Evolutionary conservation across 805 yeast genomes (phyloP), one percentile per base, ranked within the genome.

Genomic region (Candida ulmi): DNA sequence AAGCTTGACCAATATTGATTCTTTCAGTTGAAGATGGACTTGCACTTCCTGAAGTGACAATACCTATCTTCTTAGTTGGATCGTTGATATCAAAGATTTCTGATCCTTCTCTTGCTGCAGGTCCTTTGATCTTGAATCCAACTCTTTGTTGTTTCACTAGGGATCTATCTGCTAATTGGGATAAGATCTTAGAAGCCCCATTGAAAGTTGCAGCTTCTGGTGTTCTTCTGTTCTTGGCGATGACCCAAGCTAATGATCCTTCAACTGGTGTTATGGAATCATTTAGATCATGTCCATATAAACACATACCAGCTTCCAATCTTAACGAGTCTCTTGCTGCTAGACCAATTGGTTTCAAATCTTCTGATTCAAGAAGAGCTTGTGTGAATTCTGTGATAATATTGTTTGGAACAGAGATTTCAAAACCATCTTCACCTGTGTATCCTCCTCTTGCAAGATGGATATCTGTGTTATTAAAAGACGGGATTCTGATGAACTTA

Each of bases 381-480:
- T 73, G 64, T 33, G 93, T 78, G 49, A 93, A 77, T 2, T 72
- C 76, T 24, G 66, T 58, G 2, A 91, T 81, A 17, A 70, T 58
- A 38, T 69, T 65, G 40, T 75, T 67, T 21, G 87, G 83, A 44
- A 90, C 80, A 8, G 95, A 80, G 42, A 91, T 75, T 62, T 93
- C 99, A 61, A 93, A 91, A 2, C 99, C 99, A 60, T 93, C 99
- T 64, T 93, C 99, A 16, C 99, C 99, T 7, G 99, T 93, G 68
- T 93, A 93, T 2, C 99, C 99, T 18, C 95, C 86, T 62, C 99
- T 80, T 4, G 96, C 85, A n/a, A 88, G 72, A 57, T 88, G 95
- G 38, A 83, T 69, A 37, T 69, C 66, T 27, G 57, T 46, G 19
- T 63, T 44, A 60, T 57, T 39, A 63, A 68, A 53, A 60, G 66